Percentiles rank a stretch among this genome's conserved stretches.
Evolutionary conservation across 2,329 filamentous ascomycete species (phyloP).

Genomic region (Trichoderma citrinoviride): DNA sequence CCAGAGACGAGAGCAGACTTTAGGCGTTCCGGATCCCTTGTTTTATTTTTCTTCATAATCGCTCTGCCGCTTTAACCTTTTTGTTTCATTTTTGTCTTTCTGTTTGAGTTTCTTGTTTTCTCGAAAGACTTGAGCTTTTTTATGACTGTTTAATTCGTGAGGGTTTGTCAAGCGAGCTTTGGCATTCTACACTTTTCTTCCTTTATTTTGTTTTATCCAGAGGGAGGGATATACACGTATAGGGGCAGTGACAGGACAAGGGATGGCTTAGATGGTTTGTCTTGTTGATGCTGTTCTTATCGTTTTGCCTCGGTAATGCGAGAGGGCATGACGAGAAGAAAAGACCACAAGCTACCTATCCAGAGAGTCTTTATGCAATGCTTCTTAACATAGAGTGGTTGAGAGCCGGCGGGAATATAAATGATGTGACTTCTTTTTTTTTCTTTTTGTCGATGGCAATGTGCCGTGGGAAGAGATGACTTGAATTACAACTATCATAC

Average conservation of each 20-base stretch:
- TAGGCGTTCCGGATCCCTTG: not conserved
- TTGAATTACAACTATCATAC: too few species aligned
- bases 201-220: not conserved
- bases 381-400: not conserved
- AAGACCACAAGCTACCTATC: too few species aligned
- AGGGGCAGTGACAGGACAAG: not conserved
- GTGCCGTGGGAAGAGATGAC: not conserved
- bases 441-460: not conserved
- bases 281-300: too few species aligned
- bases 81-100: not conserved
- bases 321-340: not conserved
- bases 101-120: not conserved
- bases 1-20: not conserved
- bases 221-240: not conserved
- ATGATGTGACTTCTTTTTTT: not conserved
- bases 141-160: constrained; percentile 1
- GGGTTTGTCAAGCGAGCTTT: constrained; percentile 7
- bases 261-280: not conserved
- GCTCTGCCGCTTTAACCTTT: not conserved
- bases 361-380: not conserved
- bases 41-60: not conserved
- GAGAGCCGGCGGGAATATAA: constrained; percentile 8
- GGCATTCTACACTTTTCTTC: not conserved
- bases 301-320: not conserved
- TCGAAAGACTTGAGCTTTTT: not conserved